Evolutionary conservation across 2,329 filamentous ascomycete genomes (phyloP), one percentile per base, ranked within the genome.

Genomic region (Coniochaeta sp.): DNA sequence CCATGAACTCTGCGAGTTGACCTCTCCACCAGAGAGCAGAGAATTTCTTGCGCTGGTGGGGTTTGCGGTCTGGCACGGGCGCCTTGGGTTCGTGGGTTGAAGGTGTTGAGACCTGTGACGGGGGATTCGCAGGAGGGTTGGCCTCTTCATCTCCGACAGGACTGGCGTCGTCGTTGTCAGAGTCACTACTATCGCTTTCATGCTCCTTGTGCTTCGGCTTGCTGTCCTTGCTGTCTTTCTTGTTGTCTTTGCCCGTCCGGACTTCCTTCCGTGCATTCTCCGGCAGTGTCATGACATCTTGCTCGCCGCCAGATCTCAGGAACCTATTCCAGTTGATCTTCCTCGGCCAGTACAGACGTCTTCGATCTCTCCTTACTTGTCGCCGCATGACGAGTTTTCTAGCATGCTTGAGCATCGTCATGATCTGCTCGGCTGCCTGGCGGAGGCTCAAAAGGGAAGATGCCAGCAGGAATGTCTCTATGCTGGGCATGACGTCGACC

Each of bases 381-480:
- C 75, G 69, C 51, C 70, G 70, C 55, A 80, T 77, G 2, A 82
- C 76, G 8, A 82, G 66, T 1, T 63, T 54, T 48, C 79, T 70
- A 3, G 74, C 69, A 55, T 81, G 71, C 14, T 67, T 71, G 18
- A 82, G 64, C 76, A 83, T 83, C 2, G 74, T 67, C 42, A 77
- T 62, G 18, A 78, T 67, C 52, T 81, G 75, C 18, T 71, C 62
- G 30, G 77, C 78, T 22, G 75, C 75, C 58, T 80, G 77, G 2
- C 78, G 71, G 20, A 81, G 64, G 35, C 77, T 79, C 31, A 83
- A 67, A n/a, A 83, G 65, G 57, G 82, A 82, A 0, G 77, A 80
- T 1, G 79, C 81, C 9, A 81, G 71, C 13, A 83, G 64, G 52
- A 83, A 82, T 2, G 76, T 78, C 60, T 83, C 80, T 68, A 82